Conservation (phyloP, 306 rosid genomes). For the Ammopiptanthus mongolicus region DNA sequence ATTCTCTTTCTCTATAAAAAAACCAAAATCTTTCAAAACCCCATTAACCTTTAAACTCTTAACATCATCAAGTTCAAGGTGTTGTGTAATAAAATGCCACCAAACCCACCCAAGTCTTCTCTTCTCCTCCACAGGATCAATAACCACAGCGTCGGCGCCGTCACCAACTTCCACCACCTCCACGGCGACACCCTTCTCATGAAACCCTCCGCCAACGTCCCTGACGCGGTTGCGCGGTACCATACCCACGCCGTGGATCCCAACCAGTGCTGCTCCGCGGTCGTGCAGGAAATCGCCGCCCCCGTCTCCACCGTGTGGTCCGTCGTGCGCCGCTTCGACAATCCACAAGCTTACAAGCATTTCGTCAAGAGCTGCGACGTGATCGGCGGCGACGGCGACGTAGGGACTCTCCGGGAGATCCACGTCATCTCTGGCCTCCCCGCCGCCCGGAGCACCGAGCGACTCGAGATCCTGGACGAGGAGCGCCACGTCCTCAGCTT, state of each 20-base stretch:
- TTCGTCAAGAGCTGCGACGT: conserved; percentile 86
- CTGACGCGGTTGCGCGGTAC: conserved; percentile 47
- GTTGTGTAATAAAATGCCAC: conserved; percentile 2
- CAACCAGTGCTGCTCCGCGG: conserved; percentile 75
- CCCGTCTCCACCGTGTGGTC: conserved; percentile 81
- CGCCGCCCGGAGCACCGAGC: conserved; percentile 74
- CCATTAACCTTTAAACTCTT: not conserved
- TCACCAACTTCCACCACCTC: not conserved
- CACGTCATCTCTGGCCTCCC: conserved; percentile 86
- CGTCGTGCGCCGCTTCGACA: conserved; percentile 89
- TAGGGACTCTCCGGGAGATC: conserved; percentile 78
- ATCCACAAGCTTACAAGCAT: conserved; percentile 84
- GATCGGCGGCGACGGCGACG: conserved; percentile 70
- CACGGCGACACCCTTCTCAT: not conserved
- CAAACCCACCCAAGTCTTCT: conserved; percentile 51
- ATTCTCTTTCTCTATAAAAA: not conserved
- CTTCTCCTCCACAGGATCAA: conserved; percentile 47
- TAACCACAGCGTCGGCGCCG: not conserved
- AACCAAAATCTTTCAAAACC: not conserved
- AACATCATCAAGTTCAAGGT: not conserved
- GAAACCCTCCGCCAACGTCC: conserved; percentile 14
- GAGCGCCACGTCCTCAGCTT: conserved; percentile 85
- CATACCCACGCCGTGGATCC: conserved; percentile 45
- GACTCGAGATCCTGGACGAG: conserved; percentile 90
- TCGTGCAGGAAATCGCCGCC: conserved; percentile 69